A percentile compares a stretch with the other conserved stretches of the same genome.
phyloP scores from a whole-genome alignment of 345 rosid genomes.

The Rubroshorea leprosula region DNA sequence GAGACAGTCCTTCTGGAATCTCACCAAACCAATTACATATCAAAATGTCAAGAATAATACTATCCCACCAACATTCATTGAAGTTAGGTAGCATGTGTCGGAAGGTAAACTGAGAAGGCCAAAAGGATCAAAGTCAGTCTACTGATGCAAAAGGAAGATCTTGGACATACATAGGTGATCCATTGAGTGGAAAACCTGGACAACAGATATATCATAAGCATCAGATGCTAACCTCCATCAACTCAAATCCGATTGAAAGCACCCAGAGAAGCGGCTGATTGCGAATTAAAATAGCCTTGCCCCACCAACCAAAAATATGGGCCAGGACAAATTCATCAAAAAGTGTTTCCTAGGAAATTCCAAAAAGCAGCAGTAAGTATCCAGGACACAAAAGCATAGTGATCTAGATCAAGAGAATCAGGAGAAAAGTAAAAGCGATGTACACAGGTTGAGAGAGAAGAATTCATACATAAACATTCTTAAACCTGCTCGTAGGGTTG shows the following conservation, averaged over 20 bases:
- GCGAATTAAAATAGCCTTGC: slow-evolving; percentile 91
- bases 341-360: slow-evolving; percentile 58
- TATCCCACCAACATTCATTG: slow-evolving; percentile 99
- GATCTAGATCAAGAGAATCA: background rate
- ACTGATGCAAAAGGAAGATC: slow-evolving; percentile 4
- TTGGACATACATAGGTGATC: background rate
- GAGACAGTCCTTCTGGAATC: slow-evolving; percentile 23
- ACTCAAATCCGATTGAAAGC: slow-evolving; percentile 92
- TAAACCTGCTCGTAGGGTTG: slow-evolving; percentile 91
- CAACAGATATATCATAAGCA: background rate
- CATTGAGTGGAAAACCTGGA: background rate
- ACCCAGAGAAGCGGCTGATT: slow-evolving; percentile 98
- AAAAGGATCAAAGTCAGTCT: slow-evolving; percentile 10
- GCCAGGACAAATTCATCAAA: slow-evolving; percentile 96
- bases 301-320: slow-evolving; percentile 99
- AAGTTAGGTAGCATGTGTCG: slow-evolving; percentile 98
- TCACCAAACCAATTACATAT: slow-evolving; percentile 99
- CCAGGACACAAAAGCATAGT: background rate
- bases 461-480: slow-evolving; percentile 97
- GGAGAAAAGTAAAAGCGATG: slow-evolving; percentile 2
- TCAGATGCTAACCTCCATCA: slow-evolving; percentile 74
- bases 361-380: slow-evolving; percentile 15
- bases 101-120: slow-evolving; percentile 69
- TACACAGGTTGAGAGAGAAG: slow-evolving; percentile 43
- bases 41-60: slow-evolving; percentile 90